Evolutionary conservation across 176 grass and related monocot genomes (phyloP).

Genomic region (Cenchrus fungigraminus): DNA sequence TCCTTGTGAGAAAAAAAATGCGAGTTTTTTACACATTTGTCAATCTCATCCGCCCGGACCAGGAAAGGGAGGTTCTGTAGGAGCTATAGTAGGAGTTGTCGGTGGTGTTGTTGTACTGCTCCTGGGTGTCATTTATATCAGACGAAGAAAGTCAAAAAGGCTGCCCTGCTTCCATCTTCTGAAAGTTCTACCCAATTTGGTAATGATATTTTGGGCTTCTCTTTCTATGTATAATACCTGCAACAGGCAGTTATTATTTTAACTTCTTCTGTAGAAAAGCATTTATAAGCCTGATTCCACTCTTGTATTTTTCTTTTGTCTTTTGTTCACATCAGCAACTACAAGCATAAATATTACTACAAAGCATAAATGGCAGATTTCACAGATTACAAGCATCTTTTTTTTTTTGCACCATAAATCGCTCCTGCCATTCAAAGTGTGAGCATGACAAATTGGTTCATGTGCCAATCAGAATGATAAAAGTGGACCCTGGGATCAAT

Average conservation of each 20-base stretch:
- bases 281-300: conserved; percentile 12
- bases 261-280: background rate
- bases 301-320: background rate
- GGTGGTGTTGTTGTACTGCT: conserved; percentile 49
- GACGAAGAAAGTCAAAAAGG: conserved; percentile 65
- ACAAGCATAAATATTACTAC: background rate
- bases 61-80: conserved; percentile 38
- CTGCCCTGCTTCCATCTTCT: conserved; percentile 53
- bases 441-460: too few species aligned
- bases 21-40: conserved; percentile 23
- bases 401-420: too few species aligned
- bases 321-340: background rate
- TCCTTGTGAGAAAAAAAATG: conserved; percentile 34
- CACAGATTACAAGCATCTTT: too few species aligned
- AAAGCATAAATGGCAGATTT: too few species aligned
- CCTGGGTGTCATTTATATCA: conserved; percentile 44
- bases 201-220: conserved; percentile 27
- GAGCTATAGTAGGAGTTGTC: conserved; percentile 59
- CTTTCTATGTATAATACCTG: background rate
- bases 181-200: conserved; percentile 59
- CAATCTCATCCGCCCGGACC: conserved; percentile 11
- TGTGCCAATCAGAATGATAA: too few species aligned
- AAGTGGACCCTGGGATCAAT: too few species aligned
- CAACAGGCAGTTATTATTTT: background rate
- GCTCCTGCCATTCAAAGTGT: too few species aligned